phyloP scores from a whole-genome alignment of 2,329 filamentous ascomycete genomes.

The Aspergillus latus region DNA sequence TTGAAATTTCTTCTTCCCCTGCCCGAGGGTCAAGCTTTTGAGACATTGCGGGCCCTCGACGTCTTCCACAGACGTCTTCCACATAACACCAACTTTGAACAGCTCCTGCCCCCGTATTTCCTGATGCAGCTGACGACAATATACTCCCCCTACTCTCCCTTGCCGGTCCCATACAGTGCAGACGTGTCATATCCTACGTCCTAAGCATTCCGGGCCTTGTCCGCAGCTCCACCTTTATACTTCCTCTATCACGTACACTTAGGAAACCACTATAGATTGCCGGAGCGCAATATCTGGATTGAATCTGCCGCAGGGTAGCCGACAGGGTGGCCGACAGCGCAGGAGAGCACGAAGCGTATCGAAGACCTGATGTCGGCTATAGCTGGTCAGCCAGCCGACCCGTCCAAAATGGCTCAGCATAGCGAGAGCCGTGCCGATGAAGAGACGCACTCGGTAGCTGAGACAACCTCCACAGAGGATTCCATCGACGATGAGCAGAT shows the following conservation, averaged over 20 bases:
- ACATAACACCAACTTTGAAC: background rate
- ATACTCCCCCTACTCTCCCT: background rate
- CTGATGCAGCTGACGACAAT: background rate
- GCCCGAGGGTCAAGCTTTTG: slow-evolving; percentile 2
- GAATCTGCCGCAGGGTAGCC: background rate
- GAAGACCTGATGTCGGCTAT: slow-evolving; percentile 24
- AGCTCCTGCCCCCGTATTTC: background rate
- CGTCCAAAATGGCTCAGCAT: slow-evolving; percentile 24
- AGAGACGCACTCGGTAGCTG: slow-evolving; percentile 30
- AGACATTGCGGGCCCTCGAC: background rate
- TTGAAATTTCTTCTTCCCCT: slow-evolving; percentile 1
- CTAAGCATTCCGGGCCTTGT: background rate
- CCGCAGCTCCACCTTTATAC: background rate
- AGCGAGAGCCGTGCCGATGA: slow-evolving; percentile 14
- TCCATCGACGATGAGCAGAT: slow-evolving; percentile 25
- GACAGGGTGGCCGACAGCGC: background rate
- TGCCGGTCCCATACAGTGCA: background rate
- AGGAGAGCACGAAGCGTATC: no score
- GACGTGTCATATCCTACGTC: background rate
- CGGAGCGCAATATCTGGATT: background rate
- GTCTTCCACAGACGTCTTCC: no score
- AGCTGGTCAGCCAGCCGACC: slow-evolving; percentile 11
- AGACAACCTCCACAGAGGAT: slow-evolving; percentile 29
- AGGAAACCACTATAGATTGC: background rate
- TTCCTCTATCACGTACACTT: background rate